A percentile compares a stretch with the other conserved stretches of the same genome.
These are phyloP conservation scores for Fomitopsis palustris DNA, from an alignment of 1,284 basidiomycete species.

Conservation along the genomic window DNA sequence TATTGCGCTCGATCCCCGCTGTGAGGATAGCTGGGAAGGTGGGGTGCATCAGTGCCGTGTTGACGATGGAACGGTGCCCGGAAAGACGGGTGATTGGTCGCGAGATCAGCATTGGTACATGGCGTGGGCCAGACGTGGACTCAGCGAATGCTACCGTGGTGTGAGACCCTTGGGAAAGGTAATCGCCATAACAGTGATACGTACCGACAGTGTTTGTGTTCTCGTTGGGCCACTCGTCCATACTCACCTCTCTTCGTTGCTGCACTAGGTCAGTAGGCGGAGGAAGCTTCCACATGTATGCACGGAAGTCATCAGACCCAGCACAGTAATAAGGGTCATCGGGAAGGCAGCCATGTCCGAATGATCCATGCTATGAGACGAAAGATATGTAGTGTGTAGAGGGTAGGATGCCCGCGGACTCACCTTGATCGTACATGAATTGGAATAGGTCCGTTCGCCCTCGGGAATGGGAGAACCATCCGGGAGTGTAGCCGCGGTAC, in stretches of 20 bases:
- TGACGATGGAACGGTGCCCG: conserved; percentile 74
- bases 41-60: conserved; percentile 69
- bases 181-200: conserved; percentile 13
- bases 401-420: not conserved
- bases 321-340: conserved; percentile 58
- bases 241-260: conserved; percentile 38
- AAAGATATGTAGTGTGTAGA: not conserved
- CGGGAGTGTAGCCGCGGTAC: conserved; percentile 52
- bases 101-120: conserved; percentile 52
- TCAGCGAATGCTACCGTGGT: conserved; percentile 35
- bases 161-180: not conserved
- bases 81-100: conserved; percentile 53
- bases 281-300: conserved; percentile 78
- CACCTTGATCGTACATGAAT: conserved; percentile 78
- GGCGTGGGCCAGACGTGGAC: conserved; percentile 32
- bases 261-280: conserved; percentile 38
- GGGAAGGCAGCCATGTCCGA: conserved; percentile 56
- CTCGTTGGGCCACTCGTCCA: conserved; percentile 39
- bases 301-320: conserved; percentile 79
- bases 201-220: conserved; percentile 37
- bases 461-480: conserved; percentile 44
- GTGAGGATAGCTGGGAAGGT: conserved; percentile 62
- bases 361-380: conserved; percentile 60
- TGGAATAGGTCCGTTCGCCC: conserved; percentile 55
- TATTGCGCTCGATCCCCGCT: conserved; percentile 65